Base-by-base conservation (phyloP, 1,284 basidiomycete species). In the Lentinus polychrous region DNA sequence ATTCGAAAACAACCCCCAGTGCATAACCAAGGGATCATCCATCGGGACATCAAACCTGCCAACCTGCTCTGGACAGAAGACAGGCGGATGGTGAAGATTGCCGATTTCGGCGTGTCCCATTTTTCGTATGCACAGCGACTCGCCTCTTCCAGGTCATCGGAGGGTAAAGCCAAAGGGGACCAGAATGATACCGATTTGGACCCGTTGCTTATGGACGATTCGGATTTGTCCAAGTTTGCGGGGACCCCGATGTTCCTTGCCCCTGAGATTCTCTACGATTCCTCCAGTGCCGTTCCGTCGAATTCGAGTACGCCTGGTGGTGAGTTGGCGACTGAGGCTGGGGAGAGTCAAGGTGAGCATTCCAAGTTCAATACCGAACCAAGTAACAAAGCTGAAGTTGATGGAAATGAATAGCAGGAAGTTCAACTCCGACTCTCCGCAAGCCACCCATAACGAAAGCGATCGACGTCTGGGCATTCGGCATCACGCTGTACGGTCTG, bases 391-490 rank as follows among this genome's bases (percentile, higher is more conserved):
- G n/a, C n/a, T n/a, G n/a, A n/a, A n/a, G n/a, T n/a, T n/a, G n/a
- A n/a, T n/a, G n/a, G 56, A 56, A 3, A 55, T 57, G 34, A 64
- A 66, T 11, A 67, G 53, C 32, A 23, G 32, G 42, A 43, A 43
- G 27, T 10, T 27, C 27, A 10, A 27, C 27, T 10, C 15, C 18
- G 8, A 62, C 67, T 22, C 62, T 61, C 17, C 69, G 66, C 46
- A 76, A 84, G 18, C 83, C 83, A 2, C 76, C 78, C 1, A 89
- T 99, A 54, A 95, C 94, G 33, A 94, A 95, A 63, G 87, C 93
- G 3, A 96, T 99, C 63, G 96, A 99, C 61, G 81, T 99, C n/a
- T 99, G 95, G 95, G 94, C 96, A 0, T 78, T 99, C 7, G 96
- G 96, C n/a, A 89, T 98, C 32, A 99, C 96, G 1, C 73, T 98